A percentile compares a stretch with the other conserved stretches of the same genome.
These are phyloP conservation scores for Tolypocladium endophyticum DNA, from an alignment of 2,329 filamentous ascomycete genomes.

Conservation along the genomic window DNA sequence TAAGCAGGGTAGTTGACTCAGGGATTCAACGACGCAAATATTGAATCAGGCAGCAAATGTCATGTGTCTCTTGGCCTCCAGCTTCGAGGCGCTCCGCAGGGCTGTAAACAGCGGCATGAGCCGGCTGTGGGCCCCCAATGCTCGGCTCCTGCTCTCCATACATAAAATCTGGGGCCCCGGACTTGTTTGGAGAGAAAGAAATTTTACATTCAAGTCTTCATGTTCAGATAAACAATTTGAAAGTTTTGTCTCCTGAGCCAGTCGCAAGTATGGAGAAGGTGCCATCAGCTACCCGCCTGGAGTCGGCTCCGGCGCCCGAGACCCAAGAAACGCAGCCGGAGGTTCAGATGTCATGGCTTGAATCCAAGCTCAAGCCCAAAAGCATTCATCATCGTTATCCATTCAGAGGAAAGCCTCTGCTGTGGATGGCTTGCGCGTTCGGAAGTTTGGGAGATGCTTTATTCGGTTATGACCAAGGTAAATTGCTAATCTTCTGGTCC, in stretches of 20 bases:
- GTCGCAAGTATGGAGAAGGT: neutral
- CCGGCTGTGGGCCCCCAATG: neutral
- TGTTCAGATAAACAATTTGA: neutral
- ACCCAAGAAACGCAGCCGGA: neutral
- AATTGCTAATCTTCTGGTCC: neutral
- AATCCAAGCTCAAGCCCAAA: slow-evolving; percentile 5
- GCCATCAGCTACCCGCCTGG: neutral
- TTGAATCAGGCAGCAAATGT: neutral
- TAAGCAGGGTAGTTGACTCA: neutral
- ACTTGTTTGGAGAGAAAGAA: neutral
- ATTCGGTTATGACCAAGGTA: slow-evolving; percentile 7
- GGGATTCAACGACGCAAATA: neutral
- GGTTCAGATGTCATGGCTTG: neutral
- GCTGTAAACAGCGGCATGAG: neutral
- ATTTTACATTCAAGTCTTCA: neutral
- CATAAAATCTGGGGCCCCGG: neutral
- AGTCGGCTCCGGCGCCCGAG: neutral
- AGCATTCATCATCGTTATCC: slow-evolving; percentile 2
- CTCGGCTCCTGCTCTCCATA: neutral
- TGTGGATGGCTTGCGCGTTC: slow-evolving; percentile 7
- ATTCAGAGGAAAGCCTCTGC: slow-evolving; percentile 6
- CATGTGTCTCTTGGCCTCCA: neutral
- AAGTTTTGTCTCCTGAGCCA: neutral
- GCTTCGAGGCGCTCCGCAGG: neutral
- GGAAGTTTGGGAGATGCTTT: slow-evolving; percentile 7